Evolutionary conservation across 2,329 filamentous ascomycete genomes (phyloP).

Genomic region (Botrytis fragariae): DNA sequence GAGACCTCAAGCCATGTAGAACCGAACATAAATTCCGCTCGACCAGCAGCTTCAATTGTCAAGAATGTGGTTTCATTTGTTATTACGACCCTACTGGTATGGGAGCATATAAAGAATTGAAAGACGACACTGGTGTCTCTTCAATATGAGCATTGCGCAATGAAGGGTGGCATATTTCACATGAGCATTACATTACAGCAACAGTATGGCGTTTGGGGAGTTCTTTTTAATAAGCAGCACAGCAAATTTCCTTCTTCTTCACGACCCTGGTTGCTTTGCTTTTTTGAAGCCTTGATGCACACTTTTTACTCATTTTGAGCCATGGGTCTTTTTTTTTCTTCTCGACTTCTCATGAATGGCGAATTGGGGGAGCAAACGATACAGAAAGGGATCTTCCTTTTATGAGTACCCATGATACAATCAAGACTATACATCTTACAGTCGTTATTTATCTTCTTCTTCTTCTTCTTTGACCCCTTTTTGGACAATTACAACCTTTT

Average conservation of each 20-base stretch:
- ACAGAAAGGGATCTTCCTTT: constrained; percentile 3
- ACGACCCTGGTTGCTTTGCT: constrained; percentile 3
- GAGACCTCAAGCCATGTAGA: constrained; percentile 17
- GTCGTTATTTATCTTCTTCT: background rate
- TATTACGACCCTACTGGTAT: constrained; percentile 20
- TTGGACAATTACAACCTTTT: constrained; percentile 7
- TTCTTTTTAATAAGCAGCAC: constrained; percentile 7
- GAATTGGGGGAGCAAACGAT: constrained; percentile 1
- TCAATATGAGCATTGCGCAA: constrained; percentile 17
- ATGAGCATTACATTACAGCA: constrained; percentile 16
- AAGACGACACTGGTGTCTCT: constrained; percentile 20
- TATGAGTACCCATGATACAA: constrained; percentile 16
- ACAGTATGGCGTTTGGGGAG: constrained; percentile 18
- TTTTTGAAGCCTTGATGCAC: constrained; percentile 1
- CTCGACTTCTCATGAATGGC: background rate
- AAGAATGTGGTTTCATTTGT: constrained; percentile 20
- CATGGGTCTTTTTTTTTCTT: constrained; percentile 1
- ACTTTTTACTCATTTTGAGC: constrained; percentile 6
- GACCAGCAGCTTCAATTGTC: constrained; percentile 20
- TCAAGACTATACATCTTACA: constrained; percentile 1
- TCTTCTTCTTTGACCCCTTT: background rate
- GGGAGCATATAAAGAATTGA: constrained; percentile 15
- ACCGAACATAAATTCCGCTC: constrained; percentile 15
- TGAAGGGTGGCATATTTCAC: constrained; percentile 14
- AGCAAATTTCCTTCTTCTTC: constrained; percentile 8